Percentiles rank a stretch among this genome's conserved stretches.
Evolutionary conservation across 2,329 filamentous ascomycete genomes (phyloP).

Genomic region (Cladobotryum protrusum): DNA sequence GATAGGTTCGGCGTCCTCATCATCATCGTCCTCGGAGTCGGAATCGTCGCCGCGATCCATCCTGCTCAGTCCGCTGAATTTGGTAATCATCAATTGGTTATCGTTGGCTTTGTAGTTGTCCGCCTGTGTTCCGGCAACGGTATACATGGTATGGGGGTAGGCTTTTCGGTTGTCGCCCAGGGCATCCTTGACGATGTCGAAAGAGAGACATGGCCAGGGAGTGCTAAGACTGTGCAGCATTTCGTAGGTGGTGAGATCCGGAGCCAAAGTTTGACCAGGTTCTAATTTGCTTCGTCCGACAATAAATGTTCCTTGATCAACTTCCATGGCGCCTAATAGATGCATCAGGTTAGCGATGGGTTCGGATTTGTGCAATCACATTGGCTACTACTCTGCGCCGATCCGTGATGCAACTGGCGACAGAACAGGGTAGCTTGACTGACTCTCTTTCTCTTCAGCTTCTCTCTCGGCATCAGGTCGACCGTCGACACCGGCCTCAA

Average conservation of each 20-base stretch:
- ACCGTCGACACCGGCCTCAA: constrained; percentile 92
- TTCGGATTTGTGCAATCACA: background rate
- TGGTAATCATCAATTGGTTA: constrained; percentile 93
- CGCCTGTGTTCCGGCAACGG: constrained; percentile 90
- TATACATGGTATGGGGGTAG: constrained; percentile 95
- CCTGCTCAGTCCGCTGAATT: constrained; percentile 83
- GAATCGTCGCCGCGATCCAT: constrained; percentile 70
- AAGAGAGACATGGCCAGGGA: constrained; percentile 94
- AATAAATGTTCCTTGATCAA: constrained; percentile 93
- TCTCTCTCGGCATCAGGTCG: constrained; percentile 88
- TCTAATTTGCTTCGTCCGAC: constrained; percentile 88
- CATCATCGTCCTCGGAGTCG: constrained; percentile 65
- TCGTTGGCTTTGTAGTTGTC: constrained; percentile 68
- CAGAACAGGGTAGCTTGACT: constrained; percentile 5
- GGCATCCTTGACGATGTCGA: constrained; percentile 81
- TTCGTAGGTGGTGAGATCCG: constrained; percentile 91
- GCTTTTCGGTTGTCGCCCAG: constrained; percentile 84
- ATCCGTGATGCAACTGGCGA: background rate
- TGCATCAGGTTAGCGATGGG: constrained; percentile 1
- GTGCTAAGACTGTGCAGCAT: constrained; percentile 94
- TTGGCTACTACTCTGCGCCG: background rate
- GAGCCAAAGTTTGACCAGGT: constrained; percentile 82
- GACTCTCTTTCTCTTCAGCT: constrained; percentile 71
- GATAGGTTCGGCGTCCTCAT: constrained; percentile 78
- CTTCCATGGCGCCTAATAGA: constrained; percentile 69